These are phyloP conservation scores for Pseudoperonospora humuli DNA, from an alignment of 352 stramenopile genomes.

Conservation along the genomic window DNA sequence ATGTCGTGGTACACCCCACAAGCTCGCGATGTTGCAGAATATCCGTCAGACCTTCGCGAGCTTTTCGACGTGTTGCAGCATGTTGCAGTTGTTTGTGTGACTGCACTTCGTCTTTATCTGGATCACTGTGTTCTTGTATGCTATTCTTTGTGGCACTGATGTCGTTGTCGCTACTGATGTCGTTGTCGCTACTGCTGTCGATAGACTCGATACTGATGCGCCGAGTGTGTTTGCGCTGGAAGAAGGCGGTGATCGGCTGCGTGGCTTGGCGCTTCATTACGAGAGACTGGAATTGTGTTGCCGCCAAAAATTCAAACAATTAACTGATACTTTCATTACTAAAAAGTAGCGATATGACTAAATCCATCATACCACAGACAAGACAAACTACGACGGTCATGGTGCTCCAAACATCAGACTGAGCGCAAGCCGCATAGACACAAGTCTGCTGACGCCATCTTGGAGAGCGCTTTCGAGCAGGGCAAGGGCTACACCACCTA, in stretches of 20 bases:
- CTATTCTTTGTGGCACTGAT: not conserved
- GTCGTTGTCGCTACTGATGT: not conserved
- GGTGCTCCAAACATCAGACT: too few relatives aligned
- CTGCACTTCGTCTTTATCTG: not conserved
- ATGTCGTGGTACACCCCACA: slow-evolving; percentile 11
- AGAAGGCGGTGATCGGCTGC: slow-evolving; percentile 58
- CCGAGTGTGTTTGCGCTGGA: slow-evolving; percentile 41
- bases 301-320: not conserved
- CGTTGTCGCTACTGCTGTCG: slow-evolving; percentile 13
- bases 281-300: not conserved
- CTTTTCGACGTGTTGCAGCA: slow-evolving; percentile 2
- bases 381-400: too few relatives aligned
- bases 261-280: slow-evolving; percentile 21
- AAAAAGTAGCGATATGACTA: too few relatives aligned
- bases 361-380: too few relatives aligned
- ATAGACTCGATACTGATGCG: slow-evolving; percentile 16
- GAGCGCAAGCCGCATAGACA: too few relatives aligned
- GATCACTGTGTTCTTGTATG: not conserved
- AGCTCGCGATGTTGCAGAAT: slow-evolving; percentile 42
- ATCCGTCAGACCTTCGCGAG: slow-evolving; percentile 22
- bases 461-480: too few relatives aligned
- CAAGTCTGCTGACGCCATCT: too few relatives aligned
- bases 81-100: not conserved
- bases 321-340: too few relatives aligned
- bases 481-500: too few relatives aligned